phyloP scores from a whole-genome alignment of 2,329 filamentous ascomycete genomes.

The Clarireedia hainanense region DNA sequence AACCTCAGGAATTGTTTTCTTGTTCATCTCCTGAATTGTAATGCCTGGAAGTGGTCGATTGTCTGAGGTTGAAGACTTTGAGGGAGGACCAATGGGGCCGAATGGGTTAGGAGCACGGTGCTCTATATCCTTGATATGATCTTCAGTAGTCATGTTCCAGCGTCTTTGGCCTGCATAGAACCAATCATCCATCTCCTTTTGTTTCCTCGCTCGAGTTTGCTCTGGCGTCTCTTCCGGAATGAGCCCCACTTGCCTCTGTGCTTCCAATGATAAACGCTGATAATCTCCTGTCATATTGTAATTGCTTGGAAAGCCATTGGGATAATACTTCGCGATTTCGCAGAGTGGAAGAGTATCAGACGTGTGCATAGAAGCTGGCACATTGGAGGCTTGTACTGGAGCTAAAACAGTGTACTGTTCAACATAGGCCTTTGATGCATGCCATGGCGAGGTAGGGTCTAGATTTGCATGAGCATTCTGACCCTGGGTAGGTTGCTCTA shows the following conservation, averaged over 20 bases:
- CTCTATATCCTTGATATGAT: constrained; percentile 19
- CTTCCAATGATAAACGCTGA: constrained; percentile 13
- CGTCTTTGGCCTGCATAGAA: constrained; percentile 26
- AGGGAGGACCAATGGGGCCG: constrained; percentile 17
- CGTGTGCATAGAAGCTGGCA: not conserved
- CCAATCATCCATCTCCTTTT: constrained; percentile 19
- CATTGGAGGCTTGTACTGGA: not conserved
- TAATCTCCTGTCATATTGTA: constrained; percentile 17
- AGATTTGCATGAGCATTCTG: not conserved
- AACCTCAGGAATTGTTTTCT: constrained; percentile 18
- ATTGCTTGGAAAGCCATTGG: constrained; percentile 18
- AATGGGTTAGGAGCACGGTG: constrained; percentile 9
- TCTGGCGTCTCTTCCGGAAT: not conserved
- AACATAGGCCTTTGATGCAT: not conserved
- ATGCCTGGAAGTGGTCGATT: constrained; percentile 11
- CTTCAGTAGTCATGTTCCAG: constrained; percentile 21
- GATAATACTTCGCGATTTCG: constrained; percentile 24
- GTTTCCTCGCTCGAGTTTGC: constrained; percentile 9
- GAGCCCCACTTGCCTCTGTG: constrained; percentile 12
- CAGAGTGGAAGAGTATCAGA: constrained; percentile 22
- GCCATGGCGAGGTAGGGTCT: constrained; percentile 5
- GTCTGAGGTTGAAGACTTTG: constrained; percentile 8
- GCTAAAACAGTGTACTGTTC: constrained; percentile 1
- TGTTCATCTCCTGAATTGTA: constrained; percentile 20
- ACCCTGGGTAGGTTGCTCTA: not conserved